Base-by-base conservation (phyloP, 75 land plant genomes). In the Larix kaempferi region DNA sequence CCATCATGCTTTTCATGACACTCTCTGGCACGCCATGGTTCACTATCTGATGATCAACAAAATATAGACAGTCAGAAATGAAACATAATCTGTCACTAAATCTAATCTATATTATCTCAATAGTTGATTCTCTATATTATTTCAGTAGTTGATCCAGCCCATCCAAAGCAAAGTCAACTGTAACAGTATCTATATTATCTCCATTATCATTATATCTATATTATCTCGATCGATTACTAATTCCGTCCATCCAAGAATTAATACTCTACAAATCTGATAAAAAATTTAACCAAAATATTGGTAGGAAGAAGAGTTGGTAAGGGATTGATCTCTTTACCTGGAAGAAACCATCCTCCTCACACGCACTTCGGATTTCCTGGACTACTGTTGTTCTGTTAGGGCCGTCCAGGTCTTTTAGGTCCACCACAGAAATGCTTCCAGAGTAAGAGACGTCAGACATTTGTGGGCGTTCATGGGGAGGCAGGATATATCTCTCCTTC, bases 1-100 rank as follows among this genome's bases (percentile, higher is more conserved):
- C 77, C 55, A 87, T 74, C 13, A 90, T 84, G 16, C 82, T 74
- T 57, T 79, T 75, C 59, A 85, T 73, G 13, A 87, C 59, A 21
- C 59, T 71, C 15, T 49, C 14, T 16, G 84, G 77, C 6, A 89
- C 84, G 14, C 91, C 93, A 87, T 91, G 93, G 57, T 92, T 87
- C 13, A 85, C 67, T 16, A 89, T 87, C 85, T 87, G 84, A n/a
- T 44, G 0, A 44, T 44, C 49, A 44, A 44, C 49, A 6, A 44
- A 44, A 29, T 29, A 29, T 29, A 44, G 49, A 6, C 49, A 44
- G 7, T 44, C 49, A 6, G 8, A 44, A 5, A 52, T 76, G 37
- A 39, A 54, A 33, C 14, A n/a, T 56, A 2, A 13, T 59, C 4
- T 3, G 52, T 55, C 1, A 75, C 52, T 12, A 26, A 56, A 21